A percentile compares a stretch with the other conserved stretches of the same genome.
These are phyloP conservation scores for Fraxinus paxiana DNA, from an alignment of 305 asterid species.

Conservation along the genomic window DNA sequence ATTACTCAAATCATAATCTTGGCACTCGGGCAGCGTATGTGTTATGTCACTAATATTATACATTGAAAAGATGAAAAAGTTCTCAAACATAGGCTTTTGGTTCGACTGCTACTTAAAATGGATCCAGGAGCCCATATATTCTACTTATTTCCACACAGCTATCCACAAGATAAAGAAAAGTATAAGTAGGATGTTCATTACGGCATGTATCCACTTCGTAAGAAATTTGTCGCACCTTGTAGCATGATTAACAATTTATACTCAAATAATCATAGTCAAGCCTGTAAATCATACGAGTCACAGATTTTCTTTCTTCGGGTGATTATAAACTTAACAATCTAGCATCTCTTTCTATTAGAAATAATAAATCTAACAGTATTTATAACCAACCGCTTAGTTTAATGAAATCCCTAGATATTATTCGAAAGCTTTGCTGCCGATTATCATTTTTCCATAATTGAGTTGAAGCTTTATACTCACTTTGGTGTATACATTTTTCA, in stretches of 20 bases:
- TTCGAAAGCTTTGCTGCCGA: neutral
- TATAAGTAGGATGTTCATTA: neutral
- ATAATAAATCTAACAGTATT: neutral
- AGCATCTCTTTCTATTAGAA: neutral
- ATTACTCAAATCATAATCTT: neutral
- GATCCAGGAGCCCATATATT: slow-evolving; percentile 1
- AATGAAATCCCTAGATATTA: neutral
- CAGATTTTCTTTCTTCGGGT: neutral
- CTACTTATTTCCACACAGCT: neutral
- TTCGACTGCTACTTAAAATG: neutral
- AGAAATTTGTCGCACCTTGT: neutral
- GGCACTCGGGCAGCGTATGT: neutral
- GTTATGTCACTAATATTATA: neutral
- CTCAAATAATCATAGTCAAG: neutral
- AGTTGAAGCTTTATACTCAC: slow-evolving; percentile 4
- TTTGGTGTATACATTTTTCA: neutral
- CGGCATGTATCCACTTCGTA: neutral
- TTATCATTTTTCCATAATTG: neutral
- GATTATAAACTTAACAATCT: neutral
- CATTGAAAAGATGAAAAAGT: neutral
- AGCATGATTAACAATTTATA: no score
- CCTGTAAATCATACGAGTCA: neutral
- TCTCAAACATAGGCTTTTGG: neutral
- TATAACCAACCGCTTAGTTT: neutral
- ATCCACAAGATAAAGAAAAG: neutral